Base-by-base conservation (phyloP, 2,329 filamentous ascomycete genomes). In the Pseudogymnoascus sp. region DNA sequence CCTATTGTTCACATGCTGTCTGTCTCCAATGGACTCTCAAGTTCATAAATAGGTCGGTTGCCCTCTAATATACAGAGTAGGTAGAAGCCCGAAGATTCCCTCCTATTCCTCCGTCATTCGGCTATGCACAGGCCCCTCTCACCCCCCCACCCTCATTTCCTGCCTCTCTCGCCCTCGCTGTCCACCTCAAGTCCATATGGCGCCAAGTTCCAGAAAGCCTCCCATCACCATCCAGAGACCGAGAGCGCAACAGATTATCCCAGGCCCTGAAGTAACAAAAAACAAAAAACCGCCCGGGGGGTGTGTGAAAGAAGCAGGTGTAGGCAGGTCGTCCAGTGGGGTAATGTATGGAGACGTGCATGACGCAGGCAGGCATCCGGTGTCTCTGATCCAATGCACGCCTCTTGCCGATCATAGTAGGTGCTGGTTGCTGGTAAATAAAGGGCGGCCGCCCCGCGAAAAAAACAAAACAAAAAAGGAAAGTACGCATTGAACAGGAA, bases 61-160 rank as follows among this genome's bases (percentile, higher is more conserved):
- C 50, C 50, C 50, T 33, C 29, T 56, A 56, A 56, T 56, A 56
- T 56, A 56, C 50, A 56, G 50, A 33, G 50, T 19, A 56, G 47
- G 42, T 26, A 33, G 50, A 29, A 29, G 50, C 11, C 11, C 1
- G 14, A 21, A 33, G 19, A 56, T 56, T 29, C 29, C 50, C 26
- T 21, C n/a, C n/a, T 56, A 3, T 56, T 14, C 50, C 26, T 33
- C 50, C 29, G 50, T 21, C 8, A 6, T 56, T 13, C 50, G 29
- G 50, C 50, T 56, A 56, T 56, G 50, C 50, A 33, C 50, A 31
- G 8, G n/a, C 19, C 11, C n/a, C 26, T 31, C 26, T 13, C 42
- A 4, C 6, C 19, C 40, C 11, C 11, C n/a, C 1, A n/a, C 40
- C 3, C 50, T 10, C 29, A 13, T 19, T 33, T 42, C 40, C 40